Evolutionary conservation across 2,329 filamentous ascomycete genomes (phyloP).

Genomic region (Cadophora sp.): DNA sequence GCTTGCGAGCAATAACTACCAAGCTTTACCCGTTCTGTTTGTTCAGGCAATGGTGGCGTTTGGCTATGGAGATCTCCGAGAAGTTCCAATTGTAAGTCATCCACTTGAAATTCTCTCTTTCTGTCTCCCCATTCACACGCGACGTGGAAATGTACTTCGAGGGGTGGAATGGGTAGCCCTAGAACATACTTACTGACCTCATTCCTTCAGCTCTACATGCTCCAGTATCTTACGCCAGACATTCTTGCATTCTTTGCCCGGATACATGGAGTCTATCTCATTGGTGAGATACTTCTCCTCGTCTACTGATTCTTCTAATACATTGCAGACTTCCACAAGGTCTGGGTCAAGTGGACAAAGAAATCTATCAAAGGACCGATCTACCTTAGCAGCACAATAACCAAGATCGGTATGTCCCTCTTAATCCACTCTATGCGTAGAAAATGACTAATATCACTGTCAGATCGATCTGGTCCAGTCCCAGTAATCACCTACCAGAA

Average conservation of each 20-base stretch:
- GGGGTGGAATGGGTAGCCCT: no score
- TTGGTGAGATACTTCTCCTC: neutral
- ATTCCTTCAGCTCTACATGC: conserved; percentile 18
- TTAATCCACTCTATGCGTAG: no score
- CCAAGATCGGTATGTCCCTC: conserved; percentile 10
- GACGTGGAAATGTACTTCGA: no score
- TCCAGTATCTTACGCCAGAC: conserved; percentile 25
- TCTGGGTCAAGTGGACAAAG: conserved; percentile 13
- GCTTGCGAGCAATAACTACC: conserved; percentile 20
- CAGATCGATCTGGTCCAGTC: conserved; percentile 13
- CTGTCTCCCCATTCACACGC: neutral
- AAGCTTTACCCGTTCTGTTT: conserved; percentile 20
- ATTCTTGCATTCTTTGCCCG: conserved; percentile 19
- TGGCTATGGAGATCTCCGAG: conserved; percentile 19
- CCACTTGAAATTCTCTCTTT: neutral
- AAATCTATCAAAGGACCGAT: conserved; percentile 18
- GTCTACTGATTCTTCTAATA: neutral
- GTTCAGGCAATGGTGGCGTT: conserved; percentile 24
- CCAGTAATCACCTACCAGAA: conserved; percentile 12
- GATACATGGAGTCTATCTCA: conserved; percentile 15
- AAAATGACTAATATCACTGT: neutral
- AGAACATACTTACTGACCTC: neutral
- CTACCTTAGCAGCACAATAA: conserved; percentile 15
- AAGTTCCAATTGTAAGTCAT: conserved; percentile 21
- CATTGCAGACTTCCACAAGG: conserved; percentile 19